phyloP scores from a whole-genome alignment of 257 asterid species.

The Vinca minor region DNA sequence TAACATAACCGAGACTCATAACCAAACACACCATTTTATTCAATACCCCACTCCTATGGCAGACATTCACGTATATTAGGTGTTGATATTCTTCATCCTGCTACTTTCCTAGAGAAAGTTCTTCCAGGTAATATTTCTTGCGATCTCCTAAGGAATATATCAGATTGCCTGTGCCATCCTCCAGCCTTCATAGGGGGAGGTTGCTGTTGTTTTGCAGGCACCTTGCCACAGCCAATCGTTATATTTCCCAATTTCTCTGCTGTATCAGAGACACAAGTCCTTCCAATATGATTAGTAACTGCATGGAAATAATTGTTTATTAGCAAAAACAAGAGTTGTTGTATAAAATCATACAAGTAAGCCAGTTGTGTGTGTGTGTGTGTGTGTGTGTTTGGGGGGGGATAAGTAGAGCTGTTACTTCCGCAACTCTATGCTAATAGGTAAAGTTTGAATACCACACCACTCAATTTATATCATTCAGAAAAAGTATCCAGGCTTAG shows the following conservation, averaged over 20 bases:
- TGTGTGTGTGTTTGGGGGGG: too few species aligned
- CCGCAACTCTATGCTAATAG: too few species aligned
- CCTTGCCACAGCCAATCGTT: slow-evolving; percentile 42
- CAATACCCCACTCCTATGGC: background rate
- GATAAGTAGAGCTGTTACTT: too few species aligned
- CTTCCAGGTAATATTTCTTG: slow-evolving; percentile 51
- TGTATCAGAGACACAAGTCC: slow-evolving; percentile 36
- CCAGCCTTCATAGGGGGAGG: slow-evolving; percentile 80
- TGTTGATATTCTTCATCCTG: slow-evolving; percentile 37
- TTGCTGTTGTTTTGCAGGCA: slow-evolving; percentile 35
- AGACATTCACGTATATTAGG: background rate
- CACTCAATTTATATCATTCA: too few species aligned
- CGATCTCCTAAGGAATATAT: slow-evolving; percentile 40
- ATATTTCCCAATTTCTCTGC: slow-evolving; percentile 50
- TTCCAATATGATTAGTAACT: slow-evolving; percentile 27
- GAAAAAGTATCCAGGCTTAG: too few species aligned
- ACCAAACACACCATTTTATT: background rate
- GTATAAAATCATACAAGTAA: background rate
- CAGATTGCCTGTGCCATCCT: slow-evolving; percentile 60
- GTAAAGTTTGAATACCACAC: too few species aligned
- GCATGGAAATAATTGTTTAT: background rate
- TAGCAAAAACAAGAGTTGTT: too few species aligned
- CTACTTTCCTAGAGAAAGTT: slow-evolving; percentile 49
- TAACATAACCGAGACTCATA: background rate
- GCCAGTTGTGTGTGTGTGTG: too few species aligned